phyloP scores from a whole-genome alignment of 768 basidiomycete species.

The Butyriboletus loyo region DNA sequence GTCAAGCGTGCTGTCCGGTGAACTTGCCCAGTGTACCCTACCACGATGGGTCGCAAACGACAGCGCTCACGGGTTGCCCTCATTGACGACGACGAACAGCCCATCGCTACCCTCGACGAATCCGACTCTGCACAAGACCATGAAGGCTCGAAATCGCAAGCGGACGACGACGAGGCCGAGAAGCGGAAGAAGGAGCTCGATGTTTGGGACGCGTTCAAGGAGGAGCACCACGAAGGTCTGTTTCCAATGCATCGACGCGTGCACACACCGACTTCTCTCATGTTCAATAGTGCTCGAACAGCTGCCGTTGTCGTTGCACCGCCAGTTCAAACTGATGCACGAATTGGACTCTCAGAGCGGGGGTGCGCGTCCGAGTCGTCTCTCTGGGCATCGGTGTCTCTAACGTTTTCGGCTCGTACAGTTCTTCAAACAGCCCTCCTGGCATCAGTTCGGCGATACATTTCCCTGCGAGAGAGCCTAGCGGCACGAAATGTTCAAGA shows the following conservation, averaged over 20 bases:
- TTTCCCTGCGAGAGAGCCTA: slow-evolving; percentile 34
- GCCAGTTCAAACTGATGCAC: slow-evolving; percentile 64
- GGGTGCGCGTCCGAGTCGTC: slow-evolving; percentile 36
- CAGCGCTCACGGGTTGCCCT: slow-evolving; percentile 43
- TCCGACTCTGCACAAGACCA: slow-evolving; percentile 9
- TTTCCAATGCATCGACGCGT: neutral
- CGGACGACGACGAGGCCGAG: slow-evolving; percentile 11
- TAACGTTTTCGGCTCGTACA: slow-evolving; percentile 20
- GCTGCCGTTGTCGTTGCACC: slow-evolving; percentile 68
- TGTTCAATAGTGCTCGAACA: slow-evolving; percentile 73
- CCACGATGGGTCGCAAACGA: slow-evolving; percentile 41
- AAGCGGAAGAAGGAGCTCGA: slow-evolving; percentile 53
- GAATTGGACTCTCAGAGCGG: slow-evolving; percentile 70
- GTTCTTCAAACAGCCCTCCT: slow-evolving; percentile 41
- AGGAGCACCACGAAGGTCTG: slow-evolving; percentile 77
- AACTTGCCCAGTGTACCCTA: slow-evolving; percentile 9
- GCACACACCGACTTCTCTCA: neutral
- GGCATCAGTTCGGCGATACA: slow-evolving; percentile 47
- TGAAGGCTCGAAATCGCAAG: neutral
- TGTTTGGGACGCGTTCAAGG: slow-evolving; percentile 72
- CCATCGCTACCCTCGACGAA: slow-evolving; percentile 14
- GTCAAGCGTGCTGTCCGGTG: neutral
- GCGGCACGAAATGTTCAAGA: slow-evolving; percentile 8
- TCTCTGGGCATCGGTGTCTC: neutral
- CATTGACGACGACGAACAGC: slow-evolving; percentile 27